phyloP scores from a whole-genome alignment of 768 basidiomycete species.

The Podaxis sp. region DNA sequence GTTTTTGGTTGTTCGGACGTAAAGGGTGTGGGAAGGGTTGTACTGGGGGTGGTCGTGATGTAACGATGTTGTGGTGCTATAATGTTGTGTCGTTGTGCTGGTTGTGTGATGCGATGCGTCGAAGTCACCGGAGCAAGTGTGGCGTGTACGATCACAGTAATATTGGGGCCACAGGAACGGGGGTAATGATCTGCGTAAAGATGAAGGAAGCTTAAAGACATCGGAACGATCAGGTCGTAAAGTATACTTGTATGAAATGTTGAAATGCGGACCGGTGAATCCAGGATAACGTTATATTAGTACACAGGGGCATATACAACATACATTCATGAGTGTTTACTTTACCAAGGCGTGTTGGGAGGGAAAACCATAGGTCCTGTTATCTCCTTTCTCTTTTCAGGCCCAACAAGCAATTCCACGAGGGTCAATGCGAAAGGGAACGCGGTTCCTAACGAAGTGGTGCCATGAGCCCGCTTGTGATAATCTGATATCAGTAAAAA shows the following conservation, averaged over 20 bases:
- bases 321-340: not conserved
- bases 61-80: not conserved
- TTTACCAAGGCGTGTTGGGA: conserved; percentile 36
- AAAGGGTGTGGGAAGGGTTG: conserved; percentile 1
- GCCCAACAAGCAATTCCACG: conserved; percentile 65
- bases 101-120: too few species aligned
- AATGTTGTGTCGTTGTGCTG: not conserved
- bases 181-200: too few species aligned
- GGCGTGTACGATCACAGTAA: too few species aligned
- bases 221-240: too few species aligned
- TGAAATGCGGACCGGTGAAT: too few species aligned
- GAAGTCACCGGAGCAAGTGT: too few species aligned
- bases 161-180: too few species aligned
- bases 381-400: conserved; percentile 57
- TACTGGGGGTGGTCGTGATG: not conserved
- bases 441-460: conserved; percentile 47
- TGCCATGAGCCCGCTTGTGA: not conserved
- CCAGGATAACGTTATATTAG: too few species aligned
- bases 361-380: conserved; percentile 72
- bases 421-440: conserved; percentile 79
- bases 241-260: too few species aligned
- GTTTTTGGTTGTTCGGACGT: conserved; percentile 63
- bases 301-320: too few species aligned
- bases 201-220: too few species aligned
- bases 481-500: conserved; percentile 12